A percentile compares a stretch with the other conserved stretches of the same genome.
Conservation (phyloP, 2,329 filamentous ascomycete genomes). For the Dactylellina cionopaga region DNA sequence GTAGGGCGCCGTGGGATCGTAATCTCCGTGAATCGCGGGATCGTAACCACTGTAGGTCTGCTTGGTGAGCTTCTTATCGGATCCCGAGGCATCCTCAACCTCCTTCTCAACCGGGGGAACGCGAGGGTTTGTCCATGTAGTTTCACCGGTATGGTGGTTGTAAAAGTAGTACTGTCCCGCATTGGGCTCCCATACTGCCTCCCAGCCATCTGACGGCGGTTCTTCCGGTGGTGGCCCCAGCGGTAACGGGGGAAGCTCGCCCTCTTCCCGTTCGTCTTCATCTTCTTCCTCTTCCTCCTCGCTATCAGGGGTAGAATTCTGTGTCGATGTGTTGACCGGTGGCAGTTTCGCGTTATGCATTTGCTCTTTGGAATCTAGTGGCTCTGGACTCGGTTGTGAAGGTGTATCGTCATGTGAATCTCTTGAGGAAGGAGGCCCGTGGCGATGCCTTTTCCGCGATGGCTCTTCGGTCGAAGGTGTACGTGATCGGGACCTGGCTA, state of each 20-base stretch:
- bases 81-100: conserved; percentile 48
- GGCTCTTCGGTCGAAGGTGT: conserved; percentile 33
- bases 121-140: conserved; percentile 89
- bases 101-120: conserved; percentile 65
- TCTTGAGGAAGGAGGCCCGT: conserved; percentile 7
- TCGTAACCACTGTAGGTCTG: conserved; percentile 81
- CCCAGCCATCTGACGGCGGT: conserved; percentile 75
- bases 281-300: conserved; percentile 10
- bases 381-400: background rate
- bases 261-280: conserved; percentile 56
- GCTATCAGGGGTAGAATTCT: too few relatives aligned
- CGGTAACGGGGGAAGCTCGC: conserved; percentile 57
- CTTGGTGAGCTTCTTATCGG: conserved; percentile 59
- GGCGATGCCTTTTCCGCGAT: conserved; percentile 37
- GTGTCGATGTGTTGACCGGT: background rate
- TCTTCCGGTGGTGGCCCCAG: conserved; percentile 64
- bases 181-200: conserved; percentile 77
- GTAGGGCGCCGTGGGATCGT: conserved; percentile 96
- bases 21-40: conserved; percentile 93
- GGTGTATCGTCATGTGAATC: background rate
- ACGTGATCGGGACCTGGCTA: conserved; percentile 27
- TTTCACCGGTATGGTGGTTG: conserved; percentile 78
- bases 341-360: background rate
- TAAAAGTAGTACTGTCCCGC: conserved; percentile 81
- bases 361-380: background rate